Evolutionary conservation across 2,329 filamentous ascomycete genomes (phyloP).

Genomic region (Geosmithia morbida): DNA sequence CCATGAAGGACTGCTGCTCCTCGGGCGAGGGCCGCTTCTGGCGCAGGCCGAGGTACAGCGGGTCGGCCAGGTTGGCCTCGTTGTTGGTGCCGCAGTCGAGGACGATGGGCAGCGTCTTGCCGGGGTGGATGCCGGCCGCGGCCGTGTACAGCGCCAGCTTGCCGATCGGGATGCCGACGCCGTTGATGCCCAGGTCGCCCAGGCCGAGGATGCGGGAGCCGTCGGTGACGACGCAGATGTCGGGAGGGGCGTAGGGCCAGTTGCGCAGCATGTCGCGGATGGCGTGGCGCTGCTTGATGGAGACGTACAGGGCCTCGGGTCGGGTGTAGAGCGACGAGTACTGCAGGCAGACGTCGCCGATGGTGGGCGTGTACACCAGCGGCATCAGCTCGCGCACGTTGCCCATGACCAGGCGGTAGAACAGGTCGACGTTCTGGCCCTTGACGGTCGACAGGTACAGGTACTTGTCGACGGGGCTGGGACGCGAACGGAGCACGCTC

Average conservation of each 20-base stretch:
- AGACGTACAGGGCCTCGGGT: constrained; percentile 91
- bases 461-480: constrained; percentile 67
- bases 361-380: constrained; percentile 76
- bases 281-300: constrained; percentile 84
- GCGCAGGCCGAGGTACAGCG: constrained; percentile 80
- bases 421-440: constrained; percentile 63
- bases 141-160: constrained; percentile 93
- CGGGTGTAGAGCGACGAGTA: constrained; percentile 94
- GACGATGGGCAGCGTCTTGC: constrained; percentile 62
- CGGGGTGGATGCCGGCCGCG: constrained; percentile 86
- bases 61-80: constrained; percentile 50
- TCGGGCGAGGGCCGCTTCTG: constrained; percentile 64
- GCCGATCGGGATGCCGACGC: constrained; percentile 93
- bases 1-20: constrained; percentile 82
- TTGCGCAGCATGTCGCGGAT: constrained; percentile 80
- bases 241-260: constrained; percentile 79
- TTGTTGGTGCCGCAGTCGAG: constrained; percentile 54
- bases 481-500: constrained; percentile 57
- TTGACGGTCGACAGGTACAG: constrained; percentile 67
- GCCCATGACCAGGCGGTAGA: constrained; percentile 69
- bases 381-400: constrained; percentile 68
- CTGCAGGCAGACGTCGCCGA: constrained; percentile 90
- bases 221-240: constrained; percentile 95
- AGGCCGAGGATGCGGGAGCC: constrained; percentile 86
- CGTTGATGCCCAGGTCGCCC: constrained; percentile 90